These are phyloP conservation scores for Suillus alpinus DNA, from an alignment of 768 basidiomycete species.

Conservation along the genomic window DNA sequence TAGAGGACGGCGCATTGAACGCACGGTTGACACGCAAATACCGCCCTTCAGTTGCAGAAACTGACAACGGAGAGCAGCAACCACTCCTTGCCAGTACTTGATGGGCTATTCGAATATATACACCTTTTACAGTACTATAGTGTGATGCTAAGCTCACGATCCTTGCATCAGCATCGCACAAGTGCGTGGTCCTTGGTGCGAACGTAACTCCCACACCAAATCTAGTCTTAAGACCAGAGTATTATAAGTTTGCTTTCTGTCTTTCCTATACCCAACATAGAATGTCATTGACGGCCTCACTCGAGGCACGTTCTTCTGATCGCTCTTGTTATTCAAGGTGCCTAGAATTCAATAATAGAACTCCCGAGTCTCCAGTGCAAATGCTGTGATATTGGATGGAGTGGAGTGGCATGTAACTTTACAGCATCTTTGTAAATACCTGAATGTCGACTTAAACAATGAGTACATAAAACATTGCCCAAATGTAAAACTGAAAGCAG, in stretches of 20 bases:
- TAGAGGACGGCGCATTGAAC: conserved; percentile 34
- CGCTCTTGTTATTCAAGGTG: no score
- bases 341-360: not conserved
- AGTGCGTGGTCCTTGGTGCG: not conserved
- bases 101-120: not conserved
- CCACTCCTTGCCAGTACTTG: not conserved
- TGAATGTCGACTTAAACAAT: not conserved
- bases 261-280: no score
- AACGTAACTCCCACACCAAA: not conserved
- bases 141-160: not conserved
- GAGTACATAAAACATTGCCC: not conserved
- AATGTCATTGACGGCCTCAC: no score
- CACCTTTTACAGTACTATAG: no score
- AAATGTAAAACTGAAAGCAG: not conserved
- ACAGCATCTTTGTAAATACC: not conserved
- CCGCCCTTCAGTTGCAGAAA: not conserved
- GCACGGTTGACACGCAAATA: conserved; percentile 29
- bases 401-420: not conserved
- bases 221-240: not conserved
- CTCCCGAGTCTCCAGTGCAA: not conserved
- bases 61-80: not conserved
- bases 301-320: no score
- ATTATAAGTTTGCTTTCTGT: not conserved
- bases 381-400: not conserved
- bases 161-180: no score